These are phyloP conservation scores for Macrolepiota fuliginosa DNA, from an alignment of 768 basidiomycete species.

Conservation along the genomic window DNA sequence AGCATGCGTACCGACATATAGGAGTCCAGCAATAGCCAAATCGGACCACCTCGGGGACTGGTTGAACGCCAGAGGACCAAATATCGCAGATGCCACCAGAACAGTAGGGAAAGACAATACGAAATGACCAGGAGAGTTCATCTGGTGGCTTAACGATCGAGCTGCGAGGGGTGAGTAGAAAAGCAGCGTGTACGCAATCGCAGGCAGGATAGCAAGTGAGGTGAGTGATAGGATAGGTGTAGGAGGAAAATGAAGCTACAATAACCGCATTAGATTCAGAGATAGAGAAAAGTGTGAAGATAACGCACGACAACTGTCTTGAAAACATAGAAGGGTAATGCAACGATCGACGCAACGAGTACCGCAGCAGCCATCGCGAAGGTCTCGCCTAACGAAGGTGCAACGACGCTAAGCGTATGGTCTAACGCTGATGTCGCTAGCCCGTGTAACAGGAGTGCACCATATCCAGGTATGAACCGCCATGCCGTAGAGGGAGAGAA, in stretches of 20 bases:
- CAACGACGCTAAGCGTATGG: conserved; percentile 56
- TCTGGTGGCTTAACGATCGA: conserved; percentile 42
- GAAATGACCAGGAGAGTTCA: conserved; percentile 55
- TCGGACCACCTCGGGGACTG: conserved; percentile 60
- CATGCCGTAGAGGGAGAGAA: conserved; percentile 37
- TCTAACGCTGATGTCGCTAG: conserved; percentile 60
- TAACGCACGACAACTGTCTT: conserved; percentile 53
- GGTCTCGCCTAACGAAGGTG: conserved; percentile 54
- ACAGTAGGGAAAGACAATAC: conserved; percentile 56
- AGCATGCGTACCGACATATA: conserved; percentile 56
- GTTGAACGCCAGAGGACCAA: conserved; percentile 66
- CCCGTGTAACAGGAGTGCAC: conserved; percentile 58
- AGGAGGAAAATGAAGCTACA: conserved; percentile 48
- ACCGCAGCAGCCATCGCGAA: conserved; percentile 55
- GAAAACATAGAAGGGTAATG: conserved; percentile 63
- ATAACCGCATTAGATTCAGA: conserved; percentile 13
- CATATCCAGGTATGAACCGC: conserved; percentile 60
- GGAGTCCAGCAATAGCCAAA: conserved; percentile 48
- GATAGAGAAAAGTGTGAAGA: neutral
- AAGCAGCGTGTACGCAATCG: conserved; percentile 61
- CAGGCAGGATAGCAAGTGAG: conserved; percentile 56
- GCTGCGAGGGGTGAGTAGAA: conserved; percentile 54
- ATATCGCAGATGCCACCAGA: conserved; percentile 43
- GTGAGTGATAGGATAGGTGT: conserved; percentile 54
- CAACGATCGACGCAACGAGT: conserved; percentile 61